phyloP scores from a whole-genome alignment of 225 moss, liverwort and hornwort genomes.

The Polytrichum formosum region DNA sequence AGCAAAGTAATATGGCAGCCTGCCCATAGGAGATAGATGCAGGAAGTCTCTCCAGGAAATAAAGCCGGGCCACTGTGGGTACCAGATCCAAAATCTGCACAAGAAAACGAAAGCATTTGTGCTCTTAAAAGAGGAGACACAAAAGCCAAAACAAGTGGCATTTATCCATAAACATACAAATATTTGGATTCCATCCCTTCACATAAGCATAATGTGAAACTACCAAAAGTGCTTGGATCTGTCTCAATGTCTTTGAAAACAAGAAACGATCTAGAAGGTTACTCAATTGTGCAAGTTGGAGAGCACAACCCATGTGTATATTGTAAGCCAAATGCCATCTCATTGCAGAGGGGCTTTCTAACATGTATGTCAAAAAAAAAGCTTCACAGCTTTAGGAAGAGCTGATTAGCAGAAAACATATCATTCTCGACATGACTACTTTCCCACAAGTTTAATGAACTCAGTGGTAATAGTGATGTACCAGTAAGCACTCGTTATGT shows the following conservation, averaged over 20 bases:
- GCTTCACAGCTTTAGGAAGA: slow-evolving; percentile 19
- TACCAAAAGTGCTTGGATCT: too few species aligned
- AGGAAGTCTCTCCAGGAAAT: slow-evolving; percentile 83
- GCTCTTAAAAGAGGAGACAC: too few species aligned
- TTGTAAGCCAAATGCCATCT: too few species aligned
- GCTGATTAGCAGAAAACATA: slow-evolving; percentile 20
- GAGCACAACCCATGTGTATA: too few species aligned
- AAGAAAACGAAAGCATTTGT: not conserved
- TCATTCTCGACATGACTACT: slow-evolving; percentile 16
- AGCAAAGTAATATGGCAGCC: slow-evolving; percentile 83
- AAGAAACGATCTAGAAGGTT: too few species aligned
- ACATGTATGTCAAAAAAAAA: slow-evolving; percentile 12
- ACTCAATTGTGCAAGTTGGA: too few species aligned
- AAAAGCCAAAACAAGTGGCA: too few species aligned
- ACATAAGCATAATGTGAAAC: too few species aligned
- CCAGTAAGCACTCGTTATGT: slow-evolving; percentile 7
- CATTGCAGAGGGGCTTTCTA: too few species aligned
- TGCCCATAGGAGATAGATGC: slow-evolving; percentile 86
- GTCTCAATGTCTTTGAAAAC: too few species aligned
- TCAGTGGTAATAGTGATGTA: slow-evolving; percentile 13
- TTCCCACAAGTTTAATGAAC: slow-evolving; percentile 35
- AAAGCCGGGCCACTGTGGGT: slow-evolving; percentile 78
- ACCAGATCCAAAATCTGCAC: slow-evolving; percentile 84
- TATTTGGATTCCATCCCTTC: too few species aligned
- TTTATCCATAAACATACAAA: too few species aligned